These are phyloP conservation scores for Vaccinium myrtillus DNA, from an alignment of 148 eudicot species.

Conservation along the genomic window DNA sequence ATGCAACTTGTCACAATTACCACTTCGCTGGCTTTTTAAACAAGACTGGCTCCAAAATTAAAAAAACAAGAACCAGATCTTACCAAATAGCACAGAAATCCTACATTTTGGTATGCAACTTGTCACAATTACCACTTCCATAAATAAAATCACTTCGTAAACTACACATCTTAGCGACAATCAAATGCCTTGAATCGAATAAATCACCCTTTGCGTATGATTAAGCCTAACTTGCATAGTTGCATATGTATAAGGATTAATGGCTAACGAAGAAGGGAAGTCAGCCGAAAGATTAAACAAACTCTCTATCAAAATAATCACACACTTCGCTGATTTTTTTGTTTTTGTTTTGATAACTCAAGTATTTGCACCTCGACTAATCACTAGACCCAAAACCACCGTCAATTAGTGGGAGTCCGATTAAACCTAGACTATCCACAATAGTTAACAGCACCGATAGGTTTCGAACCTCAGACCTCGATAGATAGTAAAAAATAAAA, in stretches of 20 bases:
- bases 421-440: too few species aligned
- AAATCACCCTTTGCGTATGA: too few species aligned
- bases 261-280: too few species aligned
- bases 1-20: neutral
- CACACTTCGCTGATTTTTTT: neutral
- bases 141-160: neutral
- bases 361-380: too few species aligned
- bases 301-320: neutral
- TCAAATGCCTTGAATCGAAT: neutral
- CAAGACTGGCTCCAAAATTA: neutral
- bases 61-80: too few species aligned
- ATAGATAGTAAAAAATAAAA: slow-evolving; percentile 20
- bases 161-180: neutral
- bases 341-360: too few species aligned
- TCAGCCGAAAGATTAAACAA: neutral
- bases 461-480: too few species aligned
- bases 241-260: neutral
- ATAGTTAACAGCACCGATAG: too few species aligned
- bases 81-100: neutral
- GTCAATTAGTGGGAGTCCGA: too few species aligned
- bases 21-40: neutral
- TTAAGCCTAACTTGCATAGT: neutral
- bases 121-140: neutral
- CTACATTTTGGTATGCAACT: neutral
- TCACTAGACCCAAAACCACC: too few species aligned